Percentiles rank a stretch among this genome's conserved stretches.
Conservation (phyloP, 192 early-diverging fungal genomes). For the Backusella sp. region DNA sequence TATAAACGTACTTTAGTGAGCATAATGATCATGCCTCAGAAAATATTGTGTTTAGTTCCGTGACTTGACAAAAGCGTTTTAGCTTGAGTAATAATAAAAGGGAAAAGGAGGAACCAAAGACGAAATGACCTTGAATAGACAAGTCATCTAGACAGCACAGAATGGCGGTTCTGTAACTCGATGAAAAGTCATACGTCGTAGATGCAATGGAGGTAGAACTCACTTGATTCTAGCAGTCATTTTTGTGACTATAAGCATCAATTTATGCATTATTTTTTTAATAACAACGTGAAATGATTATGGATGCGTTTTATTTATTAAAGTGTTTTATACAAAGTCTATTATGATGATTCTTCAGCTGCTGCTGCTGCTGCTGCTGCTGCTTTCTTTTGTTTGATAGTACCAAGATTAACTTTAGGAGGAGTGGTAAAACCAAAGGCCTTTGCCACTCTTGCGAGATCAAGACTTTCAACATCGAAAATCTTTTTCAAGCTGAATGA, state of each 20-base stretch:
- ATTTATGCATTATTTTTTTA: too few species aligned
- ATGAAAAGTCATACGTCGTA: too few species aligned
- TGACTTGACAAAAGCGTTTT: neutral
- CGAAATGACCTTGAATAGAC: neutral
- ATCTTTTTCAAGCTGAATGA: conserved; percentile 95
- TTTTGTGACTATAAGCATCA: too few species aligned
- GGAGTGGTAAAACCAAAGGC: conserved; percentile 97
- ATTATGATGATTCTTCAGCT: conserved; percentile 3
- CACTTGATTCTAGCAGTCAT: too few species aligned
- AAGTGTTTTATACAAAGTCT: conserved; percentile 5
- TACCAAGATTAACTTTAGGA: conserved; percentile 83
- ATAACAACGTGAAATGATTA: neutral
- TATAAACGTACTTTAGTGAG: neutral
- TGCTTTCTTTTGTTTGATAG: conserved; percentile 29
- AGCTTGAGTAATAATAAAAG: neutral
- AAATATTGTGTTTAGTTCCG: neutral
- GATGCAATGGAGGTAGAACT: too few species aligned
- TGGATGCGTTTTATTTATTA: neutral
- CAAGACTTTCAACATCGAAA: conserved; percentile 89
- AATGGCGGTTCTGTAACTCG: too few species aligned
- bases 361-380: neutral
- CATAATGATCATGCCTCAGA: neutral
- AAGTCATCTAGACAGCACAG: neutral
- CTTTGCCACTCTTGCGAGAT: conserved; percentile 88
- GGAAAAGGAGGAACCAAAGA: neutral